Base-by-base conservation (phyloP, 345 rosid genomes). In the Eutrema yunnanense region DNA sequence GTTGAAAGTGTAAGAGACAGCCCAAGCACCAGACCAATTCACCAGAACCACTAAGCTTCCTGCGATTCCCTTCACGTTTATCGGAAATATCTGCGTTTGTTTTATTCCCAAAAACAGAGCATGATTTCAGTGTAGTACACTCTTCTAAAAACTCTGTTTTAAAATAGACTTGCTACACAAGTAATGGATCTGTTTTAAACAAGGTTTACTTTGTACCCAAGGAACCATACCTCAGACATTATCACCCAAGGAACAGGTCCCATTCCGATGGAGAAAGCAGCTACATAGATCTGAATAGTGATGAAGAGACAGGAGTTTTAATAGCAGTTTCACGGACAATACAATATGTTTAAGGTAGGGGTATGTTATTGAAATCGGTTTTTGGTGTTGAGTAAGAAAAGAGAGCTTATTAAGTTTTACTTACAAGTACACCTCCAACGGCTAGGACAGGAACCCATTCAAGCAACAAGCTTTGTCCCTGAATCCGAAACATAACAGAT, bases 181-280 rank as follows among this genome's bases (percentile, higher is more conserved):
- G 71, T 8, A 32, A 48, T 13, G 1, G 0, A 10, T 40, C 59
- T 57, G 33, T 33, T 68, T 8, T 27, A 11, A 30, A 41, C 38
- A 61, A 71, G 43, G 13, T 19, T 53, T 53, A 40, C 76, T 72
- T 36, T 2, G 22, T 4, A 8, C 16, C 46, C 62, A 64, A 76
- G 22, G 9, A 54, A 63, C 0, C 41, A 65, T 84, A 90, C 98
- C 96, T 94, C 98, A 3, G 97, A 94, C 97, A 91, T 89, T 66
- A 94, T 84, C 80, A 94, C 81, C 98, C 98, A 94, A 32, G 97
- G 98, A 81, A 88, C 95, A 43, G 97, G 92, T 79, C 97, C 96
- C 89, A 88, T 79, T 69, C 98, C 97, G 38, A 94, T 83, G 11
- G 97, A 91, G 79, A 86, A 94, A 7, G 84, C 73, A 34, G 95